Evolutionary conservation across 2,329 filamentous ascomycete genomes (phyloP), one percentile per base, ranked within the genome.

Genomic region (Exophiala sp.): DNA sequence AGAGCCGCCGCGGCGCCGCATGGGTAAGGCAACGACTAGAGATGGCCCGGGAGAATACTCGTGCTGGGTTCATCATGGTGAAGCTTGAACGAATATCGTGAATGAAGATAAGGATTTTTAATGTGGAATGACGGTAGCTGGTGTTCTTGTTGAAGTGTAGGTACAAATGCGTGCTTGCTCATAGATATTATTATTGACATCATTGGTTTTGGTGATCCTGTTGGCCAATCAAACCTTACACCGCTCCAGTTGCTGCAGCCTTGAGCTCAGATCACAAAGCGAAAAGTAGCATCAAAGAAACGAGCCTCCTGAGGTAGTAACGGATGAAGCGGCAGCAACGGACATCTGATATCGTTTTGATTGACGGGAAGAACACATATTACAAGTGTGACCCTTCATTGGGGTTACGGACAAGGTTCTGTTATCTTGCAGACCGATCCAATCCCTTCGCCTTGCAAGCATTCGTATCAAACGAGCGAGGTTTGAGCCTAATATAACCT

Each of bases 21-120:
- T 38, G 29, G 10, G 42, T 29, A 14, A 54, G 18, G 18, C n/a
- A 32, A 18, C 43, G 42, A 39, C 27, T 30, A 8, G 42, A 32
- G n/a, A 50, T 19, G 6, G 27, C 18, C 34, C 51, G 32, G 23
- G 41, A 32, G 4, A 57, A 38, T n/a, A 48, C 18, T 42, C 51
- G 50, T 40, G 51, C 47, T 8, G 48, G 30, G 44, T 57, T 53
- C 48, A 57, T 53, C 24, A 14, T 53, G 46, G 21, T 19, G 7
- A 37, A 7, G 7, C 11, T 27, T n/a, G 14, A 13, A 6, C 11
- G 30, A 37, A 18, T 18, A 37, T 19, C 24, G 24, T 10, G 5
- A 19, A 13, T 7, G 11, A 9, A 19, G 14, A 19, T 18, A 8
- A 19, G 34, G 14, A 9, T 9, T 37, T 18, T 8, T 23, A 27